phyloP scores from a whole-genome alignment of 495 filamentous ascomycete genomes.

The Aspergillus nidulans region DNA sequence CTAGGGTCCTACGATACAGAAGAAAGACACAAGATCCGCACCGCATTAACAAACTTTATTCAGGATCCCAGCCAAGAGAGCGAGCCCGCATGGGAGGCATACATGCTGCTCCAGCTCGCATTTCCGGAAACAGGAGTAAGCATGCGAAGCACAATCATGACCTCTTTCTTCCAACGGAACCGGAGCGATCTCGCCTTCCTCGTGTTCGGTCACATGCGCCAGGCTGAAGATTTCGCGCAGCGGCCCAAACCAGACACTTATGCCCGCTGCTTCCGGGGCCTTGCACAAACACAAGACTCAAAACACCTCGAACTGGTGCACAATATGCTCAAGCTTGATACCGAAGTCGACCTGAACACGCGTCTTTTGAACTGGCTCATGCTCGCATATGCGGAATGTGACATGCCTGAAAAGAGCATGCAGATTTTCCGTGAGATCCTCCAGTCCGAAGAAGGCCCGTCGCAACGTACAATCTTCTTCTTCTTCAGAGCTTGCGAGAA shows the following conservation, averaged over 20 bases:
- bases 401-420: constrained; percentile 57
- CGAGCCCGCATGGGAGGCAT: constrained; percentile 72
- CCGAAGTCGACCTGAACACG: constrained; percentile 70
- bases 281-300: constrained; percentile 58
- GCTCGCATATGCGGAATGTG: constrained; percentile 72
- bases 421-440: constrained; percentile 79
- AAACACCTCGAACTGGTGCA: constrained; percentile 69
- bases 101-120: constrained; percentile 67
- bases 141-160: constrained; percentile 70
- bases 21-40: constrained; percentile 59
- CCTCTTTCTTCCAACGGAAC: constrained; percentile 69
- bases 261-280: constrained; percentile 67
- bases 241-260: constrained; percentile 72
- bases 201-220: constrained; percentile 87
- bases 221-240: constrained; percentile 48
- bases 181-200: constrained; percentile 77
- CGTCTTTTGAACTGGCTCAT: constrained; percentile 76
- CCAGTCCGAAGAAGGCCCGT: constrained; percentile 73
- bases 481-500: constrained; percentile 73
- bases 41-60: constrained; percentile 61
- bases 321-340: constrained; percentile 90
- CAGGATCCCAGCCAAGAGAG: constrained; percentile 56
- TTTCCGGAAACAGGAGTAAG: constrained; percentile 68
- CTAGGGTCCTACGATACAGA: constrained; percentile 57
- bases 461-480: constrained; percentile 68